Base-by-base conservation (phyloP, 495 filamentous ascomycete genomes). In the Usnea hakonensis region DNA sequence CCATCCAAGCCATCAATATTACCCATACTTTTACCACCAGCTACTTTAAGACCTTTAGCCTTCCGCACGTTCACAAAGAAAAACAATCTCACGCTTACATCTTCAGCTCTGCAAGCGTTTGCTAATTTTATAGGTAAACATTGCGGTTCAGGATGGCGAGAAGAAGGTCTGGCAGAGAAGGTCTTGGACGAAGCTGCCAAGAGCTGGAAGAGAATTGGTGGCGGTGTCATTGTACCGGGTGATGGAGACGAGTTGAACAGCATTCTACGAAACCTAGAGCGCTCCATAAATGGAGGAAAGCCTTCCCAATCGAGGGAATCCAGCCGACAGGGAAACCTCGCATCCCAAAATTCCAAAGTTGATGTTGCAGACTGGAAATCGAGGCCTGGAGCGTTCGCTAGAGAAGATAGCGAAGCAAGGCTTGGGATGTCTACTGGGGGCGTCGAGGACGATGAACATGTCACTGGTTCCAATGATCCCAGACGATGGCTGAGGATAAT, bases 11-110 rank as follows among this genome's bases (percentile, higher is more conserved):
- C 88, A 0, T 90, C 89, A 23, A 86, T 96, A 55, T 78, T 97
- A 8, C 90, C 94, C 16, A 91, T 98, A 58, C 73, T 93, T 38
- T 87, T 98, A 36, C 91, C 91, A 21, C 88, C 91, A 5, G 84
- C 89, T 28, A 93, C 90, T 0, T 79, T 98, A 38, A 84, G 94
- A 65, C 95, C 94, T 8, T 79, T 97, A 38, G 94, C 94, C 44
- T 97, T 98, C 72, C 87, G 94, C 43, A 93, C 90, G 0, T 95
- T 98, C 66, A 98, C 94, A 9, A 95, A 96, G 75, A 98, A 98
- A 69, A 90, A 98, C 74, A 93, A 92, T 71, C 79, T 98, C 41
- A 97, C 91, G 0, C 86, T 98, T 43, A 96, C 90, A 5, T 93
- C 93, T 0, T 82, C 91, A 11, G 90, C 94, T 0, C 79, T 98